Percentiles rank a stretch among this genome's conserved stretches.
Conservation (phyloP, 768 basidiomycete species). For the Trametes maxima region DNA sequence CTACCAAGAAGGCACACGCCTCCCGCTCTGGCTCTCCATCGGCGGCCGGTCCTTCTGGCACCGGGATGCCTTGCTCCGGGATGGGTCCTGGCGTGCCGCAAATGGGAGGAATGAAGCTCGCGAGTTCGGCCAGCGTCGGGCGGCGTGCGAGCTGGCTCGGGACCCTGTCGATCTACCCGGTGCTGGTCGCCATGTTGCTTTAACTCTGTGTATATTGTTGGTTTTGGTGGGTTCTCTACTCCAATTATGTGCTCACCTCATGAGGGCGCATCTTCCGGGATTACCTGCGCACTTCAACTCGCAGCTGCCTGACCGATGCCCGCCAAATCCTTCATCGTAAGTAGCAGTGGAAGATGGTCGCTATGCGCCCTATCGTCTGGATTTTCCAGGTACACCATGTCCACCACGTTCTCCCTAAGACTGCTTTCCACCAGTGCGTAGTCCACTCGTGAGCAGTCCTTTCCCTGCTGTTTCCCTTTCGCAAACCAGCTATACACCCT, state of each 20-base stretch:
- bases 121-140: not conserved
- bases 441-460: constrained; percentile 31
- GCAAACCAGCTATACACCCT: constrained; percentile 32
- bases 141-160: not conserved
- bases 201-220: not conserved
- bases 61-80: not conserved
- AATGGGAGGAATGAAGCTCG: constrained; percentile 13
- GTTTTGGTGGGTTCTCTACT: not conserved
- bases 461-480: constrained; percentile 29
- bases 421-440: constrained; percentile 28
- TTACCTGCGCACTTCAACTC: not conserved
- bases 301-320: not conserved
- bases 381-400: constrained; percentile 28
- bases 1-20: constrained; percentile 7
- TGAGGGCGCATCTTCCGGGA: not conserved
- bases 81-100: constrained; percentile 13
- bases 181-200: constrained; percentile 9
- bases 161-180: not conserved
- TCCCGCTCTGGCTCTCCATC: not conserved
- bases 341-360: constrained; percentile 29
- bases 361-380: constrained; percentile 29
- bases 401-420: constrained; percentile 20
- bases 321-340: constrained; percentile 25
- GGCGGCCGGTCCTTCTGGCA: not conserved
- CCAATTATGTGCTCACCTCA: not conserved